A percentile compares a stretch with the other conserved stretches of the same genome.
These are phyloP conservation scores for Glebionis coronaria DNA, from an alignment of 129 eudicot genomes.

Conservation along the genomic window DNA sequence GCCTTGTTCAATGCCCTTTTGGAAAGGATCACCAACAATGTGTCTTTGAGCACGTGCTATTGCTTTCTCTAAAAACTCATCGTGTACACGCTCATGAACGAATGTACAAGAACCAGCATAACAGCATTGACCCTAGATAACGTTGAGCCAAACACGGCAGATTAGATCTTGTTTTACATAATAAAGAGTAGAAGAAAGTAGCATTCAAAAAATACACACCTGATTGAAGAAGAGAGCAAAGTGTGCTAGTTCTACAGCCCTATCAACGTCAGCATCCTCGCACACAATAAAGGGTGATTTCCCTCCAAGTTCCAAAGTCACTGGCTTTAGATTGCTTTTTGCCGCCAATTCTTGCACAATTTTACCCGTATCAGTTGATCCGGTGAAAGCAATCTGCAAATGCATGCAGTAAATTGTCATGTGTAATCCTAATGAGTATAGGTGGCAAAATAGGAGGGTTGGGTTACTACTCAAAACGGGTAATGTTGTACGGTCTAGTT, in stretches of 20 bases:
- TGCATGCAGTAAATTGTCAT: neutral
- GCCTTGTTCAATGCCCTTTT: conserved; percentile 79
- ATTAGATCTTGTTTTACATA: neutral
- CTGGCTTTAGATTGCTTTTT: conserved; percentile 58
- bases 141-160: neutral
- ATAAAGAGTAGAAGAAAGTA: neutral
- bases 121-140: conserved; percentile 76
- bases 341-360: conserved; percentile 52
- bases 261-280: conserved; percentile 73
- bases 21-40: conserved; percentile 84
- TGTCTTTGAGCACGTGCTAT: conserved; percentile 77
- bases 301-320: conserved; percentile 75
- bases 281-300: conserved; percentile 88
- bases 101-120: conserved; percentile 86
- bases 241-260: conserved; percentile 77
- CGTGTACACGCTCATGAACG: conserved; percentile 75
- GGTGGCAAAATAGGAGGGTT: neutral
- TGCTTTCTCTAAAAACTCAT: conserved; percentile 81
- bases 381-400: conserved; percentile 59
- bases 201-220: conserved; percentile 27
- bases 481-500: neutral
- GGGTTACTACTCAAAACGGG: neutral
- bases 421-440: neutral
- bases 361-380: conserved; percentile 60
- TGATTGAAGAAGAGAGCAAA: conserved; percentile 88